These are phyloP conservation scores for Stemphylium lycopersici DNA, from an alignment of 2,329 filamentous ascomycete genomes.

Conservation along the genomic window DNA sequence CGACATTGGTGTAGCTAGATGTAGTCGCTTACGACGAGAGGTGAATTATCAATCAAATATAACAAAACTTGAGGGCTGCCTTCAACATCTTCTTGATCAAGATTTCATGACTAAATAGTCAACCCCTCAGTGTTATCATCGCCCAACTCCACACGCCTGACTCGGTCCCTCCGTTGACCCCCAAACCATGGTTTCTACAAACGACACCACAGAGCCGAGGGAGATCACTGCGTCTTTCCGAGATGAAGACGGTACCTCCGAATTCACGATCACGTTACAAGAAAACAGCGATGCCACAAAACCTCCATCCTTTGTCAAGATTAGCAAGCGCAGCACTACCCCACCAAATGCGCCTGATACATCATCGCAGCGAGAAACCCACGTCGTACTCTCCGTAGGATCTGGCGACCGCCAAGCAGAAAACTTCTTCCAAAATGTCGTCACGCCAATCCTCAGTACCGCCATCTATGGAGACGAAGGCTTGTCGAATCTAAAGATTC, in stretches of 20 bases:
- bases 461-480: conserved; percentile 44
- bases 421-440: conserved; percentile 46
- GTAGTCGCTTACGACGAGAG: neutral
- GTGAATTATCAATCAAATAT: neutral
- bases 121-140: neutral
- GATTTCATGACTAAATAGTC: neutral
- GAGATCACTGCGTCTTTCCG: conserved; percentile 15
- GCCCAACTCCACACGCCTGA: conserved; percentile 3
- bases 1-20: neutral
- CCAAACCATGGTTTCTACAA: neutral
- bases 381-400: conserved; percentile 54
- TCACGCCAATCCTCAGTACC: conserved; percentile 52
- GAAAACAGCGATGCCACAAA: conserved; percentile 20
- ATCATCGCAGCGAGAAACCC: conserved; percentile 35
- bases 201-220: neutral
- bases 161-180: neutral
- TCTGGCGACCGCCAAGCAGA: conserved; percentile 53
- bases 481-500: conserved; percentile 55
- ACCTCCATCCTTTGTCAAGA: conserved; percentile 24
- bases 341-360: neutral
- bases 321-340: conserved; percentile 27
- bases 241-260: conserved; percentile 10
- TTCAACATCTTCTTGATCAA: no score
- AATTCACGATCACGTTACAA: conserved; percentile 14
- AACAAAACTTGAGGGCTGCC: no score